Evolutionary conservation across 495 filamentous ascomycete species (phyloP).

Genomic region (Tetracladium marchalianum): DNA sequence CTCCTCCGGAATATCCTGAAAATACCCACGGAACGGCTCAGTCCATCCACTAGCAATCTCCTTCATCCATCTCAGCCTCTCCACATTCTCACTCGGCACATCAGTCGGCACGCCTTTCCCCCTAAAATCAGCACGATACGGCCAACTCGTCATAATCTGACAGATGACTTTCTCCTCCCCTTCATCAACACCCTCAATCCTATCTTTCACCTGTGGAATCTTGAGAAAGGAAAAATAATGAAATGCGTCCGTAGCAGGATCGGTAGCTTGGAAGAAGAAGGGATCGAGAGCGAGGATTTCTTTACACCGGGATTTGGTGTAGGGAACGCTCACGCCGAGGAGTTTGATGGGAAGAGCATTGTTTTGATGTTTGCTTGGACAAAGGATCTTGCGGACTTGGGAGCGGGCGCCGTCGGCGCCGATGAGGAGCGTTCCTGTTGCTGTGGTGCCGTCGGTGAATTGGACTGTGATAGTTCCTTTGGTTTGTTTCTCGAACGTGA

Average conservation of each 20-base stretch:
- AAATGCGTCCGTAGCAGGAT: conserved; percentile 45
- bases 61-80: conserved; percentile 41
- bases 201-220: conserved; percentile 14
- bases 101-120: conserved; percentile 16
- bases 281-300: conserved; percentile 43
- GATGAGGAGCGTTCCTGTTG: conserved; percentile 25
- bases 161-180: conserved; percentile 27
- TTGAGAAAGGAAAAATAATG: conserved; percentile 36
- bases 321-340: conserved; percentile 33
- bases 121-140: conserved; percentile 27
- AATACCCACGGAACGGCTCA: conserved; percentile 41
- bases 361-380: conserved; percentile 26
- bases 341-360: conserved; percentile 37
- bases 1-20: conserved; percentile 34
- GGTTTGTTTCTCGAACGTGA: too few species aligned
- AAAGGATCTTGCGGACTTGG: conserved; percentile 21
- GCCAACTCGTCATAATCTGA: conserved; percentile 46
- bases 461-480: neutral
- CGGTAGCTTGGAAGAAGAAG: conserved; percentile 49
- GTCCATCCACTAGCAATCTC: conserved; percentile 41
- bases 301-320: conserved; percentile 29
- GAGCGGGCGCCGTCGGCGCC: conserved; percentile 36
- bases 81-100: conserved; percentile 30
- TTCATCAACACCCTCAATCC: conserved; percentile 8
- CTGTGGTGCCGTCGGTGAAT: conserved; percentile 29